Conservation (phyloP, 139 green algal species). For the Micromonas pusilla region DNA sequence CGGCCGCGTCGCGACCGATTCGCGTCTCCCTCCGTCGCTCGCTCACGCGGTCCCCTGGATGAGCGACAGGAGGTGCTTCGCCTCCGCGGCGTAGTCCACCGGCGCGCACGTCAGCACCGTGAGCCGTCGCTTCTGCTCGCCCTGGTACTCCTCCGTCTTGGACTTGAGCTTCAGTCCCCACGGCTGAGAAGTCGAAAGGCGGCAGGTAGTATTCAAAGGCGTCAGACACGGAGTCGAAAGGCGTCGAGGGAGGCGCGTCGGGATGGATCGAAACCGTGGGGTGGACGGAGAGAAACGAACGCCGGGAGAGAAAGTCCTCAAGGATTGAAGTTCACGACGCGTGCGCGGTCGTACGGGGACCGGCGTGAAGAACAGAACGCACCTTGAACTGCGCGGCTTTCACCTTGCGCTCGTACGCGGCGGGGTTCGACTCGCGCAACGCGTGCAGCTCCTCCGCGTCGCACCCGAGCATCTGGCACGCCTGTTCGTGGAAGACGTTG, state of each 20-base stretch:
- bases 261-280: too few species aligned
- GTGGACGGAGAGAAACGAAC: too few species aligned
- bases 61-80: conserved; percentile 6
- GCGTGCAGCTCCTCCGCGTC: conserved; percentile 24
- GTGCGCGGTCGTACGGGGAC: too few species aligned
- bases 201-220: too few species aligned
- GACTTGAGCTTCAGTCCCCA: conserved; percentile 5
- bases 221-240: too few species aligned
- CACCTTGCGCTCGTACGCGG: conserved; percentile 19
- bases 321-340: too few species aligned
- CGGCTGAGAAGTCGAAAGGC: too few species aligned
- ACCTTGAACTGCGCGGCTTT: conserved; percentile 4
- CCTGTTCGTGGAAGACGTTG: conserved; percentile 29
- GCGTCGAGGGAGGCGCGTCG: too few species aligned
- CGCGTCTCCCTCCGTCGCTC: too few species aligned
- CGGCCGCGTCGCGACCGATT: too few species aligned
- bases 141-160: conserved; percentile 32
- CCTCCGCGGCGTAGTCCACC: conserved; percentile 27
- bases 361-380: too few species aligned
- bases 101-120: not conserved
- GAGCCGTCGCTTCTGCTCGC: not conserved
- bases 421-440: conserved; percentile 9
- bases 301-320: too few species aligned
- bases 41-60: not conserved
- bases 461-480: conserved; percentile 9